A percentile compares a stretch with the other conserved stretches of the same genome.
Conservation (phyloP, 805 yeast species). For the Torulaspora franciscae region DNA sequence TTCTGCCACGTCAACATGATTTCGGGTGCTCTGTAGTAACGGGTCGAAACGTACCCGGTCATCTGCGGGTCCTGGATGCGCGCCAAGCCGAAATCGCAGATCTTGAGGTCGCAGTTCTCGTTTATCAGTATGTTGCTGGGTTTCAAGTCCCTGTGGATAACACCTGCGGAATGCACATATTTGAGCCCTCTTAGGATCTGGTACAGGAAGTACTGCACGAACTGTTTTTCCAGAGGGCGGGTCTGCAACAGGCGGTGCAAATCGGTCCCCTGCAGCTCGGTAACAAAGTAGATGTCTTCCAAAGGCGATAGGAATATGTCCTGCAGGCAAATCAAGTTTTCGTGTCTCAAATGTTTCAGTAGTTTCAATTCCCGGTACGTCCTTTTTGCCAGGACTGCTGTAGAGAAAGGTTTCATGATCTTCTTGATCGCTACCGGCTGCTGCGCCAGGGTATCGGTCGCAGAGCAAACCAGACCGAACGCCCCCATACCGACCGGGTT, state of each 20-base stretch:
- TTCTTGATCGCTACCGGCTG: slow-evolving; percentile 96
- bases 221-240: slow-evolving; percentile 91
- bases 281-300: slow-evolving; percentile 93
- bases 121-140: slow-evolving; percentile 81
- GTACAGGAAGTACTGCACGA: slow-evolving; percentile 92
- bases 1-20: slow-evolving; percentile 99
- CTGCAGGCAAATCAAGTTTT: slow-evolving; percentile 85
- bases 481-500: slow-evolving; percentile 99
- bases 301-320: slow-evolving; percentile 92
- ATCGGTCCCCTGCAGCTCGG: slow-evolving; percentile 96
- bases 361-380: slow-evolving; percentile 93
- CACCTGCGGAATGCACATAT: slow-evolving; percentile 89
- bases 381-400: slow-evolving; percentile 91
- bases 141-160: slow-evolving; percentile 82
- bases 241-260: slow-evolving; percentile 85
- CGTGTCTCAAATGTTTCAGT: slow-evolving; percentile 89
- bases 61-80: slow-evolving; percentile 97
- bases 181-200: slow-evolving; percentile 88
- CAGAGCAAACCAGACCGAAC: slow-evolving; percentile 95
- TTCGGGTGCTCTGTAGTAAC: slow-evolving; percentile 97
- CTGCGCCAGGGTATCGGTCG: slow-evolving; percentile 81
- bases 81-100: slow-evolving; percentile 92
- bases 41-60: slow-evolving; percentile 96
- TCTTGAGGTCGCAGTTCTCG: slow-evolving; percentile 86
- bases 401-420: slow-evolving; percentile 94